Evolutionary conservation across 768 basidiomycete species (phyloP).

Genomic region (Macrolepiota albuminosa): DNA sequence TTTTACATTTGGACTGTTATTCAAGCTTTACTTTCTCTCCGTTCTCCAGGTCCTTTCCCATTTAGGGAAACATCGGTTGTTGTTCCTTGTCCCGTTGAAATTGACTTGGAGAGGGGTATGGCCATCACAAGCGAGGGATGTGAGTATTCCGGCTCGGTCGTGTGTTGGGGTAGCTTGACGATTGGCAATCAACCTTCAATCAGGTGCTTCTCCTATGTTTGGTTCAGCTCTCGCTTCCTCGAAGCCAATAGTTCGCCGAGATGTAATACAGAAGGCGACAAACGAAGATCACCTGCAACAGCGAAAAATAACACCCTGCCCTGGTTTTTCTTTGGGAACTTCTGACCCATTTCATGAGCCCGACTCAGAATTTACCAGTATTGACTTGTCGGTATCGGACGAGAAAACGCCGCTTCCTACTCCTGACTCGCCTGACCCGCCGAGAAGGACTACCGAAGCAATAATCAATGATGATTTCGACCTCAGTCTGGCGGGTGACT

Average conservation of each 20-base stretch:
- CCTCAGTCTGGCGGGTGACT: background rate
- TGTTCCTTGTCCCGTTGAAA: constrained; percentile 5
- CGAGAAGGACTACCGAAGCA: background rate
- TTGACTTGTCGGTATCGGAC: constrained; percentile 8
- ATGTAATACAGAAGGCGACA: background rate
- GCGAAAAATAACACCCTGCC: background rate
- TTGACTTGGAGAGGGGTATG: constrained; percentile 13
- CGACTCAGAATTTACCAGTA: background rate
- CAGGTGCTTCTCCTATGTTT: constrained; percentile 1
- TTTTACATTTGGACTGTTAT: constrained; percentile 19
- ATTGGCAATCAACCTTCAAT: background rate
- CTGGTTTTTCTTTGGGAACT: background rate
- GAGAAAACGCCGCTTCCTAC: background rate
- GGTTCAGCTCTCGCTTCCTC: background rate
- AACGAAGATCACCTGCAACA: background rate
- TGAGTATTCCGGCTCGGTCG: background rate
- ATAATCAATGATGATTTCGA: background rate
- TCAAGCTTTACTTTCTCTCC: constrained; percentile 13
- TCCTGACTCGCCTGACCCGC: background rate
- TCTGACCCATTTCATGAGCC: background rate
- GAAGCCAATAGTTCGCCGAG: background rate
- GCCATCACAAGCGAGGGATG: background rate
- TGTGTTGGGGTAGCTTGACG: background rate
- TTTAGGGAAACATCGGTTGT: constrained; percentile 12
- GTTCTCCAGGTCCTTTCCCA: constrained; percentile 10